phyloP scores from a whole-genome alignment of 2,329 filamentous ascomycete genomes.

The Metarhizium rileyi region DNA sequence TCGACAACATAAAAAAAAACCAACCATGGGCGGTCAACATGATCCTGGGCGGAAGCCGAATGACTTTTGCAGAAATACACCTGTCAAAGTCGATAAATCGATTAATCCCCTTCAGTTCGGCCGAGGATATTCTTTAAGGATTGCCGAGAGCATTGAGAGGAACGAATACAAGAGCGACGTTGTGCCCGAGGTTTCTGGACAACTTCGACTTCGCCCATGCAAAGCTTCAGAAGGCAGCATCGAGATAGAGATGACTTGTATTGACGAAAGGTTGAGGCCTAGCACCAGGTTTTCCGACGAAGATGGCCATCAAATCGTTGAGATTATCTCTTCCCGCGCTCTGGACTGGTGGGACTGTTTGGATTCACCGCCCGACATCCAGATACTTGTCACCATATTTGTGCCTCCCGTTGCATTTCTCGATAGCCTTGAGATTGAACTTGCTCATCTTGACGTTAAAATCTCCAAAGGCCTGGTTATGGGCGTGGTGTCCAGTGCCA shows the following conservation, averaged over 20 bases:
- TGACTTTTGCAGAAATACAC: constrained; percentile 16
- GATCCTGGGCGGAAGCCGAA: constrained; percentile 19
- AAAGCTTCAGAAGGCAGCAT: constrained; percentile 27
- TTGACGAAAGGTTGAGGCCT: constrained; percentile 30
- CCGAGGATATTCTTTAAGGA: constrained; percentile 23
- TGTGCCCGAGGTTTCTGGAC: constrained; percentile 31
- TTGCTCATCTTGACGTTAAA: constrained; percentile 29
- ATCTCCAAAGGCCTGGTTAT: constrained; percentile 32
- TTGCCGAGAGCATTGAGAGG: constrained; percentile 28
- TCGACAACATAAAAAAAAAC: constrained; percentile 15
- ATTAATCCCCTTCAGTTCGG: constrained; percentile 23
- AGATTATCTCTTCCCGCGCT: constrained; percentile 28
- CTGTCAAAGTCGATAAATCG: constrained; percentile 10
- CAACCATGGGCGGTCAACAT: constrained; percentile 10
- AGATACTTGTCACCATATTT: constrained; percentile 37
- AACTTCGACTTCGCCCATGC: constrained; percentile 33
- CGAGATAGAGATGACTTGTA: constrained; percentile 35
- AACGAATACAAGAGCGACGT: constrained; percentile 12
- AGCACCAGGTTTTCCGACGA: constrained; percentile 24
- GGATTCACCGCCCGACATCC: constrained; percentile 32
- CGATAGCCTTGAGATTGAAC: constrained; percentile 24
- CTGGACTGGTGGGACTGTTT: constrained; percentile 21
- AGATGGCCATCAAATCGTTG: constrained; percentile 24
- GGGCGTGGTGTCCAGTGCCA: constrained; percentile 16
- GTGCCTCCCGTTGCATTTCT: constrained; percentile 32